Percentiles rank a stretch among this genome's conserved stretches.
Evolutionary conservation across 2,329 filamentous ascomycete genomes (phyloP).

Genomic region (Fusarium bactridioides): DNA sequence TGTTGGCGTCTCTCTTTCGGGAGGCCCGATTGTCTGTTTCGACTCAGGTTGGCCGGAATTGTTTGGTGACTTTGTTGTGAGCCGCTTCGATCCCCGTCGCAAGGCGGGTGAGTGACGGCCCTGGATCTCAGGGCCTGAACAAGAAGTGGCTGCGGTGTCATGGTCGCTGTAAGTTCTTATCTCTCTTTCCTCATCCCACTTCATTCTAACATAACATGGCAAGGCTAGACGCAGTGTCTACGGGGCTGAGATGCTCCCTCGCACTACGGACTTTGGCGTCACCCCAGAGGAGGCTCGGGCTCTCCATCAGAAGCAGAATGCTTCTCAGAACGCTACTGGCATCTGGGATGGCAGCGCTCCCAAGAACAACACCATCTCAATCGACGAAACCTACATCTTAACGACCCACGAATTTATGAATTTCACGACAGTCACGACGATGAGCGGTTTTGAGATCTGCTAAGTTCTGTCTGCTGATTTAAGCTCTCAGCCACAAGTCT

Average conservation of each 20-base stretch:
- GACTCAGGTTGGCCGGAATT: not conserved
- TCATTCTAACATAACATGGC: not conserved
- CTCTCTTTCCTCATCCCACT: not conserved
- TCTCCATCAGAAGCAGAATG: accelerated
- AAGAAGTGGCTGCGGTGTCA: not conserved
- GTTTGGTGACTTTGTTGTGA: not conserved
- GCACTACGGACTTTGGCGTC: accelerated
- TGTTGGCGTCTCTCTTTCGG: conserved; percentile 73
- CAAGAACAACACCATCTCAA: not conserved
- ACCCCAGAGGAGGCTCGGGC: not conserved
- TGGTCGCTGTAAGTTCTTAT: not conserved
- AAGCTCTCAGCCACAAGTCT: not conserved
- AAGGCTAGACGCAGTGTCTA: accelerated
- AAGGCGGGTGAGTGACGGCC: not conserved
- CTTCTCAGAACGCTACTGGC: not conserved
- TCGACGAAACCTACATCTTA: no score
- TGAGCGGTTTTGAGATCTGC: not conserved
- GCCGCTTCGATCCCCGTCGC: not conserved
- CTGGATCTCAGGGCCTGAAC: not conserved
- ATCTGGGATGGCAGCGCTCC: not conserved
- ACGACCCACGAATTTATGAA: not conserved
- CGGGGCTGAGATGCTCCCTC: not conserved
- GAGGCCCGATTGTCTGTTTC: not conserved
- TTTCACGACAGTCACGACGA: not conserved
- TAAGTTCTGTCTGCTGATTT: not conserved